Base-by-base conservation (phyloP, 176 grass and related monocot species). In the Musa itinerans region DNA sequence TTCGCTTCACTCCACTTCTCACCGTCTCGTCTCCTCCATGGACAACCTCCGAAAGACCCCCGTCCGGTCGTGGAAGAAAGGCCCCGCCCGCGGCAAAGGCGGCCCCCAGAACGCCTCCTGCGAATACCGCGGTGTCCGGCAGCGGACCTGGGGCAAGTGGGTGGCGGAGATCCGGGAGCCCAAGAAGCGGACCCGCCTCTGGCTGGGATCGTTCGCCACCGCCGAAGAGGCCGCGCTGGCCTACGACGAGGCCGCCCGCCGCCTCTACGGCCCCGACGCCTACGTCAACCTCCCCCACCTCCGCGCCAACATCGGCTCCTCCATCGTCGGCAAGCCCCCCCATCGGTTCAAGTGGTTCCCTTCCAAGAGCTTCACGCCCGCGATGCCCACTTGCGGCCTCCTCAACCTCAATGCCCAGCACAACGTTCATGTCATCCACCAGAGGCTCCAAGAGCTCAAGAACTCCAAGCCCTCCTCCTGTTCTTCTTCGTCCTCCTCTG, bases 401-500 rank as follows among this genome's bases (percentile, higher is more conserved):
- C 85, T 99, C 73, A 99, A 99, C 86, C 90, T 99, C 82, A 99
- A 89, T 77, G 95, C 90, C 48, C 95, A 99, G 78, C 95, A 99
- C 84, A 99, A 99, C 75, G 95, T 99, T n/a, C 90, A 99, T 73
- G 91, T 87, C 86, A 99, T 99, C 68, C 88, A 99, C 78, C 95
- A 99, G 83, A 87, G 83, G 80, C 81, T 99, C 19, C 95, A 99
- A 76, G 95, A 99, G 81, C 85, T 99, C 64, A 94, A 94, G 80
- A 79, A 75, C 48, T 63, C 69, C 19, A 83, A 76, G 51, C 71
- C n/a, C 61, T 16, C 58, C 26, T 69, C 56, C 20, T 53, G 49
- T 13, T 53, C 69, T 34, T 29, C 68, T 13, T 63, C 67, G 3
- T 74, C 84, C 6, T 72, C 22, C 53, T n/a, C 72, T 23, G 14